Conservation (phyloP, 192 early-diverging fungal genomes). For the Backusella macrospora region DNA sequence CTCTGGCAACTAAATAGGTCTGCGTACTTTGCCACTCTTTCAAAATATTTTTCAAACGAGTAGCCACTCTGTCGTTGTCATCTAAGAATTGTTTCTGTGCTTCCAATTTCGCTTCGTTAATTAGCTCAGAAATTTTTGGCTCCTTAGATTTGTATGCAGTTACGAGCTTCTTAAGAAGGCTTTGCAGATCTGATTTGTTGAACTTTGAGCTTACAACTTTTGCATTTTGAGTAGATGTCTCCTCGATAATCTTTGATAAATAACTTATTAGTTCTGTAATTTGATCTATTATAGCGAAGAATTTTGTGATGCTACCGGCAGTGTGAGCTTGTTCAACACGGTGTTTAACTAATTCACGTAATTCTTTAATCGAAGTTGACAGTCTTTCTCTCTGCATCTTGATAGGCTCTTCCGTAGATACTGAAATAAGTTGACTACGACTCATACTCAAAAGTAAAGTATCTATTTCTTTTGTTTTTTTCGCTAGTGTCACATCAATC, state of each 20-base stretch:
- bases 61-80: slow-evolving; percentile 39
- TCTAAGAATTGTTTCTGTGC: slow-evolving; percentile 35
- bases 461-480: slow-evolving; percentile 19
- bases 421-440: slow-evolving; percentile 1
- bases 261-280: slow-evolving; percentile 36
- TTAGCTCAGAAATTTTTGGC: slow-evolving; percentile 13
- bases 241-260: slow-evolving; percentile 33
- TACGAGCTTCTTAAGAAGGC: slow-evolving; percentile 26
- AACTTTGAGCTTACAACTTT: slow-evolving; percentile 28
- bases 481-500: slow-evolving; percentile 22
- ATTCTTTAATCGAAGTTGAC: slow-evolving; percentile 29
- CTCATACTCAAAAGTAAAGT: background rate
- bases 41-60: slow-evolving; percentile 43
- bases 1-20: slow-evolving; percentile 40
- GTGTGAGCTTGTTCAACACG: slow-evolving; percentile 30
- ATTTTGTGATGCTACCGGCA: slow-evolving; percentile 29
- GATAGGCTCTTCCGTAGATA: slow-evolving; percentile 18
- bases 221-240: slow-evolving; percentile 34
- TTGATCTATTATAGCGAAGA: slow-evolving; percentile 40
- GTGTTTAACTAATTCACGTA: slow-evolving; percentile 28
- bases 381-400: slow-evolving; percentile 35
- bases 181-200: slow-evolving; percentile 39
- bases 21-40: slow-evolving; percentile 51
- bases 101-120: slow-evolving; percentile 20
- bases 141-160: slow-evolving; percentile 19